Evolutionary conservation across 2,329 filamentous ascomycete genomes (phyloP).

Genomic region (Alternaria conjuncta): DNA sequence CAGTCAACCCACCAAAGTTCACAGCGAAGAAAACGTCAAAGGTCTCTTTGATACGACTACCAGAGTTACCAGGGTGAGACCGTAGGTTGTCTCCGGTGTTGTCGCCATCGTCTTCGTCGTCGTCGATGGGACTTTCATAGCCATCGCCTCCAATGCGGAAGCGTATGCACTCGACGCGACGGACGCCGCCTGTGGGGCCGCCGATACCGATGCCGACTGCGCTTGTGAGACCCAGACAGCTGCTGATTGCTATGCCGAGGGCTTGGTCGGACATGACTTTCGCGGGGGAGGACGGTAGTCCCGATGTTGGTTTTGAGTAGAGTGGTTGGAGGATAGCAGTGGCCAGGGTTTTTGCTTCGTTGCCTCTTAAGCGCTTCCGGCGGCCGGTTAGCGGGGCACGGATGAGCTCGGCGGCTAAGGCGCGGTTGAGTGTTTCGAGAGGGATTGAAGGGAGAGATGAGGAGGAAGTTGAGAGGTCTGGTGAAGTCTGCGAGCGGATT

Average conservation of each 20-base stretch:
- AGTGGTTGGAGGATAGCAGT: slow-evolving; percentile 51
- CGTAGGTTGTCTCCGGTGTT: slow-evolving; percentile 12
- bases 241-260: slow-evolving; percentile 50
- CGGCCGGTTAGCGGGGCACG: slow-evolving; percentile 53
- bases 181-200: slow-evolving; percentile 40
- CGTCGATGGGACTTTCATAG: slow-evolving; percentile 50
- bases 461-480: slow-evolving; percentile 1
- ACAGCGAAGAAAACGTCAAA: slow-evolving; percentile 55
- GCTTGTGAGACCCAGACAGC: slow-evolving; percentile 49
- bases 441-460: slow-evolving; percentile 30
- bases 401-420: slow-evolving; percentile 55
- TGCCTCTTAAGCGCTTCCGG: slow-evolving; percentile 50
- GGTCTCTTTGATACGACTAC: slow-evolving; percentile 42
- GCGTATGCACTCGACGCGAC: slow-evolving; percentile 51
- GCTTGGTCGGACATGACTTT: slow-evolving; percentile 46
- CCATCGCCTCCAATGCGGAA: slow-evolving; percentile 51
- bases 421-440: slow-evolving; percentile 53
- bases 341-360: slow-evolving; percentile 56
- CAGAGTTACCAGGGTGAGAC: neutral
- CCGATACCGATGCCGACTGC: slow-evolving; percentile 48
- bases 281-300: slow-evolving; percentile 23
- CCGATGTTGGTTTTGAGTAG: slow-evolving; percentile 36
- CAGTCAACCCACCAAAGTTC: slow-evolving; percentile 50
- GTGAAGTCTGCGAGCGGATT: slow-evolving; percentile 13
- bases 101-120: slow-evolving; percentile 51